Conservation (phyloP, 768 basidiomycete genomes). For the Hebeloma cylindrosporum region DNA sequence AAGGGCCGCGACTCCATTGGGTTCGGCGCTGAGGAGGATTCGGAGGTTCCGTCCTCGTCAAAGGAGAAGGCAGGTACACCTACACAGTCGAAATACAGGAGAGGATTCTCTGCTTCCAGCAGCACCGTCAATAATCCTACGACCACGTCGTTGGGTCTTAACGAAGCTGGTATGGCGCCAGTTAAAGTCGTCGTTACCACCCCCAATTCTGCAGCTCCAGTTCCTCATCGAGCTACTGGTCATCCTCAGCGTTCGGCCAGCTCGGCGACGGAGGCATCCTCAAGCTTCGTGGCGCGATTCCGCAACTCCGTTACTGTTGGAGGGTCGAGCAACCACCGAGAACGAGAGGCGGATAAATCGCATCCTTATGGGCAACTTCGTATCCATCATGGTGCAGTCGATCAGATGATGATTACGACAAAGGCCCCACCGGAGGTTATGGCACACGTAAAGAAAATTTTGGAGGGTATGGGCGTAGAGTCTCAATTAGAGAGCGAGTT, state of each 20-base stretch:
- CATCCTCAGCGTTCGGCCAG: conserved; percentile 48
- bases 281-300: conserved; percentile 48
- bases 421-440: conserved; percentile 85
- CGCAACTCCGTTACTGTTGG: conserved; percentile 51
- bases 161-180: conserved; percentile 26
- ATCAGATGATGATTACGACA: conserved; percentile 85
- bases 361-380: conserved; percentile 51
- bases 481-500: conserved; percentile 86
- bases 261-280: conserved; percentile 39
- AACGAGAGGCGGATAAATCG: not conserved
- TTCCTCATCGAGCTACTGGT: conserved; percentile 23
- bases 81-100: conserved; percentile 30
- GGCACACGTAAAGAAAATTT: conserved; percentile 74
- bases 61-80: conserved; percentile 22
- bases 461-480: conserved; percentile 90
- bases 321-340: conserved; percentile 13
- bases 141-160: conserved; percentile 9
- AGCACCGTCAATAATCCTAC: conserved; percentile 31
- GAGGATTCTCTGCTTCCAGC: conserved; percentile 32
- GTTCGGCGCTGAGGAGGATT: conserved; percentile 23
- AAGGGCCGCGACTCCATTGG: conserved; percentile 46
- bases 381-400: conserved; percentile 90
- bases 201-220: conserved; percentile 27
- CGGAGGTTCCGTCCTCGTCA: conserved; percentile 16
- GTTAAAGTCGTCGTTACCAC: conserved; percentile 44